phyloP scores from a whole-genome alignment of 202 grass and related monocot species.

The Setaria italica region DNA sequence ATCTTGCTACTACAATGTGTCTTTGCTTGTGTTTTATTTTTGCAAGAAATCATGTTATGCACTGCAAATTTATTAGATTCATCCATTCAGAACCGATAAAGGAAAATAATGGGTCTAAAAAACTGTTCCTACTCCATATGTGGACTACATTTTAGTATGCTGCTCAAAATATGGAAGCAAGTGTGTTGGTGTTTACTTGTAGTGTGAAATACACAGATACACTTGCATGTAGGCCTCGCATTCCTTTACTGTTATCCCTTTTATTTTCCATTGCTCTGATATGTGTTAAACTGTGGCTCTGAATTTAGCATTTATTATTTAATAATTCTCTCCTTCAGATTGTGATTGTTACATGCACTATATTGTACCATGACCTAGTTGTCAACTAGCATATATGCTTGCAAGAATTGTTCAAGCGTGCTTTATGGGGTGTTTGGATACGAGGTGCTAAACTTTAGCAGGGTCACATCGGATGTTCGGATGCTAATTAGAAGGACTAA shows the following conservation, averaged over 20 bases:
- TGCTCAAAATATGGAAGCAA: neutral
- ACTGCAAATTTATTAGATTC: constrained; percentile 12
- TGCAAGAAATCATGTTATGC: neutral
- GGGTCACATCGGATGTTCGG: too few species aligned
- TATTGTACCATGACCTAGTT: neutral
- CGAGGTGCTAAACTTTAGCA: too few species aligned
- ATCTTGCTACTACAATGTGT: neutral
- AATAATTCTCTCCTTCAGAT: neutral
- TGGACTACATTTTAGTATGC: neutral
- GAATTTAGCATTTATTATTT: neutral
- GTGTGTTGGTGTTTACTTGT: neutral
- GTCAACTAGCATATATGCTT: neutral
- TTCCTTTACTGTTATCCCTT: neutral
- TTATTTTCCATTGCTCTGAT: neutral
- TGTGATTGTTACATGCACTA: neutral
- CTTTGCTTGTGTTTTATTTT: neutral
- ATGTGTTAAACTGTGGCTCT: neutral
- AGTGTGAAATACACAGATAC: neutral
- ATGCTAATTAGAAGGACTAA: too few species aligned
- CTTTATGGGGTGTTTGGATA: neutral
- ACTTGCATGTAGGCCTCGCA: neutral
- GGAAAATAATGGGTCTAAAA: neutral
- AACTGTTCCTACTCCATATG: neutral
- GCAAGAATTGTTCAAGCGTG: neutral
- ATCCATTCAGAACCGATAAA: neutral